Evolutionary conservation across 2,329 filamentous ascomycete genomes (phyloP).

Genomic region (Huntiella bhutanensis): DNA sequence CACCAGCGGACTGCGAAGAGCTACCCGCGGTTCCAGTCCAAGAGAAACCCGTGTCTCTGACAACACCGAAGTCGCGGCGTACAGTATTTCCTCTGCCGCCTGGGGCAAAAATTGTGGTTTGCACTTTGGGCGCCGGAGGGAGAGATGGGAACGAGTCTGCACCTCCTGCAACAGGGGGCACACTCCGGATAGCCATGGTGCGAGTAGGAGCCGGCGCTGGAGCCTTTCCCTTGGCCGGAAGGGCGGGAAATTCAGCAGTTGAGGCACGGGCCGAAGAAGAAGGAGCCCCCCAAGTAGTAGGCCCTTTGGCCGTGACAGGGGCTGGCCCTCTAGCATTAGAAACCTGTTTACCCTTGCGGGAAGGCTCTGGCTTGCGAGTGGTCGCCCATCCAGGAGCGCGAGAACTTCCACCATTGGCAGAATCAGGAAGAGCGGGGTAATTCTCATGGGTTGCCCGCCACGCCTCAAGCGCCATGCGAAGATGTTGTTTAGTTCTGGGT

Average conservation of each 20-base stretch:
- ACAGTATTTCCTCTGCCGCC: constrained; percentile 29
- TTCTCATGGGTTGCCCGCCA: constrained; percentile 94
- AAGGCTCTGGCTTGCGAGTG: constrained; percentile 26
- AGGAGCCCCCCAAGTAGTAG: constrained; percentile 11
- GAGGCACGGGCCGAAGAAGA: constrained; percentile 15
- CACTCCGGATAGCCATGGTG: neutral
- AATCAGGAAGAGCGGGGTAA: constrained; percentile 70
- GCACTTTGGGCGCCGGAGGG: constrained; percentile 54
- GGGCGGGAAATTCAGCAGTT: constrained; percentile 24
- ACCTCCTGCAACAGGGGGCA: constrained; percentile 9
- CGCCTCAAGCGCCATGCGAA: constrained; percentile 79
- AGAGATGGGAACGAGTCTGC: constrained; percentile 65
- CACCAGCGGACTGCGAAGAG: constrained; percentile 14
- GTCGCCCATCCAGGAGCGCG: constrained; percentile 40
- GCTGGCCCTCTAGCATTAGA: constrained; percentile 26
- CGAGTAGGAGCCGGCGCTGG: constrained; percentile 4
- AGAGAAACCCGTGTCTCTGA: constrained; percentile 30
- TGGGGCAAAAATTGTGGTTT: constrained; percentile 43
- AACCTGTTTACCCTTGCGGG: constrained; percentile 30
- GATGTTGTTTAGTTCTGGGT: constrained; percentile 46
- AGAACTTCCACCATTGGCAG: constrained; percentile 41
- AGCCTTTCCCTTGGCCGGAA: constrained; percentile 16
- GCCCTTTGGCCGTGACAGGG: constrained; percentile 8
- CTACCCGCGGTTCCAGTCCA: constrained; percentile 24
- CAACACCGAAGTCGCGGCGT: constrained; percentile 29